Base-by-base conservation (phyloP, 768 basidiomycete species). In the Boletus rubropictus region DNA sequence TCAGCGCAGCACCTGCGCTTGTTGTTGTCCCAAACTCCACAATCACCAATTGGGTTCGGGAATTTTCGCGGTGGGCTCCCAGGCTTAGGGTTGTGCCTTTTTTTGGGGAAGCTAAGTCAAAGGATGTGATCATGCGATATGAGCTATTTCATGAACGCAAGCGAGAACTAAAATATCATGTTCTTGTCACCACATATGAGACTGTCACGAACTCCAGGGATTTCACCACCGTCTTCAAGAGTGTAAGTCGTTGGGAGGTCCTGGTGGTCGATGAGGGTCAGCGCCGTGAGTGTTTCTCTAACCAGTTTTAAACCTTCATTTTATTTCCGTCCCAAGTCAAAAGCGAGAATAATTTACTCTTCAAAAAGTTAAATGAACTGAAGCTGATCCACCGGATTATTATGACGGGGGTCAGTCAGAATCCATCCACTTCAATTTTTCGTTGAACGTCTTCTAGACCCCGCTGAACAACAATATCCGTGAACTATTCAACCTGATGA, bases 1-100 rank as follows among this genome's bases (percentile, higher is more conserved):
- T 77, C 54, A 57, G 78, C 2, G 82, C 82, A 0, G 84, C 75
- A 45, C 96, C 96, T 3, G 83, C 81, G 31, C 77, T 99, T 12
- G 82, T 99, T 10, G 84, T 96, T 5, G 96, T 98, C 5, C 96
- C 96, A 1, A 96, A 99, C 61, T 95, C 93, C 11, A 96, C 94
- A 0, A 86, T 98, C 53, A 85, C 85, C 5, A 96, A 91, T 56
- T 96, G 94, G 95, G 80, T 95, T 12, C 77, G 96, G 28, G 96
- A 99, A 63, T 91, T 98, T 53, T 84, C 89, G 57, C 80, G 84
- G 49, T 78, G 77, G 71, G 81, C 81, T 1, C 83, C 83, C 12
- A 67, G 70, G 31, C 69, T 86, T 29, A 73, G 82, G 24, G 91
- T 89, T 36, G 89, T 93, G 20, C 88, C 91, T 0, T 95, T 84